phyloP scores from a whole-genome alignment of 768 basidiomycete species.

The Tubosaeta sp. region DNA sequence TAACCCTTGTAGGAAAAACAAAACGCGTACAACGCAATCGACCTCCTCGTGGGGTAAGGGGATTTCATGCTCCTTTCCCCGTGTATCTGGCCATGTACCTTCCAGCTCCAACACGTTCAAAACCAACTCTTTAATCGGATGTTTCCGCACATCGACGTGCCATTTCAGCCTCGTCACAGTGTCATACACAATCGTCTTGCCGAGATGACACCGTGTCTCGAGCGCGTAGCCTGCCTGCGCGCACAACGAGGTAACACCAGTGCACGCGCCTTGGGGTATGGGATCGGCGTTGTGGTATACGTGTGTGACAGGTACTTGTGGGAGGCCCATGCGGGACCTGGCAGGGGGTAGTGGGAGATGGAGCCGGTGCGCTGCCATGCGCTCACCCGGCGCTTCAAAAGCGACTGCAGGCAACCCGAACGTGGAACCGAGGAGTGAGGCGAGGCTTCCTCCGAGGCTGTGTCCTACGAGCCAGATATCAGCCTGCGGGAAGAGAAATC shows the following conservation, averaged over 20 bases:
- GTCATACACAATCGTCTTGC: constrained; percentile 62
- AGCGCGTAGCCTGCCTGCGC: constrained; percentile 64
- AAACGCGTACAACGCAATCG: constrained; percentile 53
- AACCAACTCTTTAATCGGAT: constrained; percentile 53
- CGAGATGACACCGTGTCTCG: constrained; percentile 60
- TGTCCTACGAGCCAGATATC: constrained; percentile 61
- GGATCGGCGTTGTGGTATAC: constrained; percentile 72
- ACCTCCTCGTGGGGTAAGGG: constrained; percentile 57
- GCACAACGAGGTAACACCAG: constrained; percentile 47
- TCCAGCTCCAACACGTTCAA: constrained; percentile 49
- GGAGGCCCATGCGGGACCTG: constrained; percentile 2
- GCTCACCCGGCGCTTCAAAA: constrained; percentile 64
- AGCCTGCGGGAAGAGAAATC: constrained; percentile 51
- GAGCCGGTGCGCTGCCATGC: constrained; percentile 55
- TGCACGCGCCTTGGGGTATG: constrained; percentile 58
- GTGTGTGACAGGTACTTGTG: constrained; percentile 36
- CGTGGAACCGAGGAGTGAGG: constrained; percentile 58
- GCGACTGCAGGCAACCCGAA: constrained; percentile 64
- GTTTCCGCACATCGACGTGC: constrained; percentile 52
- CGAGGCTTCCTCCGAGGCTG: constrained; percentile 61
- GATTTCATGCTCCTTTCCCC: constrained; percentile 42
- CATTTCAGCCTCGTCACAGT: constrained; percentile 60
- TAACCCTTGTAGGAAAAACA: neutral
- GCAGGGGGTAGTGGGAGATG: constrained; percentile 54
- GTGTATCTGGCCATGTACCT: constrained; percentile 35